Evolutionary conservation across 345 rosid species (phyloP).

Genomic region (Luvunga scandens): DNA sequence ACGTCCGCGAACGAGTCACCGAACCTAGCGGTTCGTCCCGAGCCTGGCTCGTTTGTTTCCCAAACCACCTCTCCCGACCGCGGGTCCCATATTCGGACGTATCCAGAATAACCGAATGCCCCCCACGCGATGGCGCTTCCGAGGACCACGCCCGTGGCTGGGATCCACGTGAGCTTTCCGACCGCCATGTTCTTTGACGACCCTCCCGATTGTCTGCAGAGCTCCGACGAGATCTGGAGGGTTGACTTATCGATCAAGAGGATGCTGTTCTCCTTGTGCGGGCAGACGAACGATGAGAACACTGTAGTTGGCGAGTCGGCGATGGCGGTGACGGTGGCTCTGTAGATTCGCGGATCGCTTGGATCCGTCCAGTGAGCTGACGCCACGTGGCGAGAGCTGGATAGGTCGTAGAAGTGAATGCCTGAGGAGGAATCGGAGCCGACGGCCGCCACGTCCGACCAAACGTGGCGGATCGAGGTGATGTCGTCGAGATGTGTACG

Average conservation of each 20-base stretch:
- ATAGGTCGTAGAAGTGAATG: constrained; percentile 76
- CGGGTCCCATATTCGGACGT: constrained; percentile 85
- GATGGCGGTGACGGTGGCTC: constrained; percentile 65
- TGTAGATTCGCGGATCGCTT: constrained; percentile 77
- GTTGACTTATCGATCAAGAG: constrained; percentile 77
- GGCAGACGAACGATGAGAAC: constrained; percentile 72
- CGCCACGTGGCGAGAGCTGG: constrained; percentile 56
- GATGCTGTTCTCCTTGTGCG: constrained; percentile 73
- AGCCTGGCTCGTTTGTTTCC: constrained; percentile 94
- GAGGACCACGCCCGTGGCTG: constrained; percentile 37
- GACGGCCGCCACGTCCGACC: constrained; percentile 61
- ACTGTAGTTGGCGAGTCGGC: constrained; percentile 51
- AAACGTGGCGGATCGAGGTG: constrained; percentile 59
- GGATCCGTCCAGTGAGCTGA: constrained; percentile 78
- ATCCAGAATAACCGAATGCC: constrained; percentile 85
- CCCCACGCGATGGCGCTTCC: constrained; percentile 63
- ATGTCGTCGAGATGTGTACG: constrained; percentile 81
- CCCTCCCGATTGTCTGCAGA: constrained; percentile 70
- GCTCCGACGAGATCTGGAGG: constrained; percentile 52
- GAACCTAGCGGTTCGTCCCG: constrained; percentile 82
- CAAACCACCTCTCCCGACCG: constrained; percentile 58
- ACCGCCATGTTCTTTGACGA: constrained; percentile 58
- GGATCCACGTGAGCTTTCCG: constrained; percentile 70
- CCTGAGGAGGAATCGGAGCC: constrained; percentile 71
- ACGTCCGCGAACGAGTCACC: constrained; percentile 88